Base-by-base conservation (phyloP, 768 basidiomycete species). In the Termitomyces titanicus region DNA sequence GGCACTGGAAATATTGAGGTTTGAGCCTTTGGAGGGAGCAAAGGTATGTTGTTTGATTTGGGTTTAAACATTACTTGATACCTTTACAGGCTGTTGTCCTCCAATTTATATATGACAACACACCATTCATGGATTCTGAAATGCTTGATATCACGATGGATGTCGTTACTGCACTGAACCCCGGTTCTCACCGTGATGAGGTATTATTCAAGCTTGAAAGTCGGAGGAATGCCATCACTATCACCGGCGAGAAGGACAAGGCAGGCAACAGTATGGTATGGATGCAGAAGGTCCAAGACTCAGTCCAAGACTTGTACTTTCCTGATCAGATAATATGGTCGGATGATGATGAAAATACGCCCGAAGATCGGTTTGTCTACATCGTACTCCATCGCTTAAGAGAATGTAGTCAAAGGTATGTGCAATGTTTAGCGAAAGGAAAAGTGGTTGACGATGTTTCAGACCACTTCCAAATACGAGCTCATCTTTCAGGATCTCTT, bases 261-360 rank as follows among this genome's bases (percentile, higher is more conserved):
- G 25, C 20, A 18, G 13, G 15, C 22, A 24, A 5, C 12, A 39
- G 58, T 53, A 8, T 57, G 42, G n/a, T 25, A 8, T 79, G 78
- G 78, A 68, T 68, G 29, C 64, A 67, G 64, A 64, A 59, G 37
- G 63, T 74, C 25, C 67, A 62, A 56, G 58, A 56, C 24, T 59
- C 74, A 10, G 62, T 76, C 20, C 63, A 70, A 53, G 66, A 71
- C 1, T 70, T 86, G 39, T 70, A 82, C 18, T 61, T 71, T 51
- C 77, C 79, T 18, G 74, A 79, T 53, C 64, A 73, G 1, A 61
- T 81, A 7, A 62, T 71, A 12, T 86, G 83, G 85, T 82, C 80
- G 76, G 79, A 80, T 24, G 79, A 80, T 45, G 82, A 83, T 45
- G 72, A 74, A 40, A 66, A 63, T 9, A 62, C 78, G 18, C 60